Evolutionary conservation across 169 alveolate genomes (phyloP), one percentile per base, ranked within the genome.

Genomic region (Cryptosporidium canis): DNA sequence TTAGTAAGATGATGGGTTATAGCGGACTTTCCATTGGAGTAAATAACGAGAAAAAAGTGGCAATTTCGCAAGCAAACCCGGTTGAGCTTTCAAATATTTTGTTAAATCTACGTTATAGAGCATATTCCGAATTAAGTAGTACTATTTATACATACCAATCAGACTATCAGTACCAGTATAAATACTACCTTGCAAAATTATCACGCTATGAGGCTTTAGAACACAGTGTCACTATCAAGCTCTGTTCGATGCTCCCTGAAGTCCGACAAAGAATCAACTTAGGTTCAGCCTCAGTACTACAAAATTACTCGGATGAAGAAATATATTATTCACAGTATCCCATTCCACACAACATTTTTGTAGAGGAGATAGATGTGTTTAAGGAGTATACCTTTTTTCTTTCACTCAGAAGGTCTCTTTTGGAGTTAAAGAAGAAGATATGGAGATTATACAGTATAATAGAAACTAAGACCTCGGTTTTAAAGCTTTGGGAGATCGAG

Each of bases 1-100:
- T 6, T 24, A 14, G 24, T 4, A 51, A 51, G 33, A 77, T 77
- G 87, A 1, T 12, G 4, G 72, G 72, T 3, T 77, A 77, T 58
- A 58, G 77, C 16, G 71, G 71, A 6, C 61, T 53, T 35, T 77
- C 87, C 9, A 0, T 58, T 7, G 87, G 70, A 31, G 37, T 77
- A 16, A 44, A 24, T 5, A 44, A 56, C 11, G 61, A 16, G 33
- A 55, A 58, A 31, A 77, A 29, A 41, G 72, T 41, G 2, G 27
- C 63, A 9, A 39, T 77, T 16, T 77, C 87, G 24, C 87, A 77
- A 58, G 87, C 87, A 58, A 77, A 55, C 16, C 87, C 87, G n/a
- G 64, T 77, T 44, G 53, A 77, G 35, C 72, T 77, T 41, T 55
- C 87, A 3, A 21, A 41, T 27, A 77, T 77, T 43, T n/a, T 41